phyloP scores from a whole-genome alignment of 2,329 filamentous ascomycete species.

The Aspergillus pseudotamarii region DNA sequence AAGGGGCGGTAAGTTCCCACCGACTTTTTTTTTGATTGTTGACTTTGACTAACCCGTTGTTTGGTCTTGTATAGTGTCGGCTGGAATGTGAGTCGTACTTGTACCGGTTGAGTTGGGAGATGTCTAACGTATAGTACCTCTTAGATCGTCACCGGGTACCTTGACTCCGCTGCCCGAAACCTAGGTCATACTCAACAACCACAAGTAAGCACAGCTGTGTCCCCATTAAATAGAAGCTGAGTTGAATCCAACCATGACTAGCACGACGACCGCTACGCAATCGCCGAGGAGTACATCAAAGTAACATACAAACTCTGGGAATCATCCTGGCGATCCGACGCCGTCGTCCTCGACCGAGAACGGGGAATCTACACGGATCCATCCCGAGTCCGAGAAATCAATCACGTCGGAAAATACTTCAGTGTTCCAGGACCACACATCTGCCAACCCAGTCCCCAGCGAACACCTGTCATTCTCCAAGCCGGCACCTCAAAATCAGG shows the following conservation, averaged over 20 bases:
- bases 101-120: conserved; percentile 10
- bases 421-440: conserved; percentile 67
- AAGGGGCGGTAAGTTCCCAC: conserved; percentile 62
- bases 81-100: conserved; percentile 52
- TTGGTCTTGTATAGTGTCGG: conserved; percentile 45
- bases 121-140: background rate
- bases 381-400: conserved; percentile 63
- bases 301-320: conserved; percentile 70
- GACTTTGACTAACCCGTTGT: background rate
- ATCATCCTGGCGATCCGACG: conserved; percentile 68
- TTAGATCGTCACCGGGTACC: conserved; percentile 67
- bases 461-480: conserved; percentile 70
- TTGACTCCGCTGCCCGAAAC: conserved; percentile 68
- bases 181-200: conserved; percentile 61
- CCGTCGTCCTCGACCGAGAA: conserved; percentile 62
- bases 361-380: conserved; percentile 63
- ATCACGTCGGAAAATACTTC: conserved; percentile 68
- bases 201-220: too few species aligned
- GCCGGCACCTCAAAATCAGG: conserved; percentile 69
- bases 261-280: conserved; percentile 68
- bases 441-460: conserved; percentile 67
- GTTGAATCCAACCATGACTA: conserved; percentile 21
- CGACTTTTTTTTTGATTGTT: too few species aligned
- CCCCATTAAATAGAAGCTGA: too few species aligned
- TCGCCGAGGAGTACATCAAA: conserved; percentile 66